These are phyloP conservation scores for Byssothecium circinans DNA, from an alignment of 2,329 filamentous ascomycete genomes.

Conservation along the genomic window DNA sequence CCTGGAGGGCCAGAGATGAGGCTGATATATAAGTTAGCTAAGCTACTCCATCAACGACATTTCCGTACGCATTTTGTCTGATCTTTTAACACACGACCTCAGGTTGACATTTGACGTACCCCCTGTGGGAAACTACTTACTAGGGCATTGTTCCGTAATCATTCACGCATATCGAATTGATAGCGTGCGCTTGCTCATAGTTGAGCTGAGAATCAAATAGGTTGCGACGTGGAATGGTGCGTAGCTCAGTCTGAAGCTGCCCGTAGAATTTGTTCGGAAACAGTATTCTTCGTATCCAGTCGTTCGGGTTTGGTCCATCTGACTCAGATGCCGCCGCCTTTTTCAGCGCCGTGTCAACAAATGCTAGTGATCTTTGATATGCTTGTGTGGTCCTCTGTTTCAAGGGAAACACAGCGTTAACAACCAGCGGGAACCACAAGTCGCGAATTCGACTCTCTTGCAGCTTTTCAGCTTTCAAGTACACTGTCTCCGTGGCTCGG, in stretches of 20 bases:
- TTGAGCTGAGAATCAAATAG: slow-evolving; percentile 49
- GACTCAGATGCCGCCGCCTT: neutral
- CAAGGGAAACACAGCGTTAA: slow-evolving; percentile 29
- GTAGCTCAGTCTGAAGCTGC: slow-evolving; percentile 42
- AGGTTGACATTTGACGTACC: too few relatives aligned
- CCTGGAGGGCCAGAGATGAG: slow-evolving; percentile 54
- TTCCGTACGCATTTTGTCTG: too few relatives aligned
- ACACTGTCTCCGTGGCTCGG: slow-evolving; percentile 25
- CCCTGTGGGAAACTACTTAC: too few relatives aligned
- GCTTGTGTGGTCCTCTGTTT: slow-evolving; percentile 7
- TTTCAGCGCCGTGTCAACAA: slow-evolving; percentile 5
- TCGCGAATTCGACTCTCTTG: neutral
- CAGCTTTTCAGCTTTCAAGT: slow-evolving; percentile 21
- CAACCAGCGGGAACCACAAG: slow-evolving; percentile 12
- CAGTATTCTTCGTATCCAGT: slow-evolving; percentile 47
- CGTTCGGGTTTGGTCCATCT: slow-evolving; percentile 5
- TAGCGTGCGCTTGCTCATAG: slow-evolving; percentile 52
- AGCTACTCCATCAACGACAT: neutral
- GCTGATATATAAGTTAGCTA: neutral
- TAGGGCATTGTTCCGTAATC: slow-evolving; percentile 52
- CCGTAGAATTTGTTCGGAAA: slow-evolving; percentile 47
- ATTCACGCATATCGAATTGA: slow-evolving; percentile 45
- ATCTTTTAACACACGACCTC: too few relatives aligned
- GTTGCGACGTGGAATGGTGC: slow-evolving; percentile 34
- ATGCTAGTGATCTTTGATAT: slow-evolving; percentile 6